phyloP scores from a whole-genome alignment of 2,329 filamentous ascomycete genomes.

The Graphium sp. region DNA sequence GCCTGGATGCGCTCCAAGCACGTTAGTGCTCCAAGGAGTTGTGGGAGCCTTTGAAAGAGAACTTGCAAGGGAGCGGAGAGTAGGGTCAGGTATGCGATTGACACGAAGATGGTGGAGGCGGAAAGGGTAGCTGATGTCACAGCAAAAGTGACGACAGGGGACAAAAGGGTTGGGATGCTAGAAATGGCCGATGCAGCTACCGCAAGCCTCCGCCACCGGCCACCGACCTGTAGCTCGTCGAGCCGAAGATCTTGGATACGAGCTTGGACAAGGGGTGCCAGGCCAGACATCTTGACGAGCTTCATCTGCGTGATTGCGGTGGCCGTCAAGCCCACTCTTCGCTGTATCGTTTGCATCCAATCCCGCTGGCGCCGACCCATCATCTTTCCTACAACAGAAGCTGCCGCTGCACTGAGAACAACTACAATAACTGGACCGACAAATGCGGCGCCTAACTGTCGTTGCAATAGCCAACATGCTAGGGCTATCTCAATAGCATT shows the following conservation, averaged over 20 bases:
- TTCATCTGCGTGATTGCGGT: slow-evolving; percentile 15
- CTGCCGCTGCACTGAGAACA: slow-evolving; percentile 8
- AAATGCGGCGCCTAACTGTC: slow-evolving; percentile 27
- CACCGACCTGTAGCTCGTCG: slow-evolving; percentile 12
- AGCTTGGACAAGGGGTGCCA: slow-evolving; percentile 8
- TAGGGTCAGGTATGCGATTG: slow-evolving; percentile 16
- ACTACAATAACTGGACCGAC: slow-evolving; percentile 27
- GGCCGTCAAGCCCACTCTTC: slow-evolving; percentile 14
- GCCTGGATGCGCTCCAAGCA: slow-evolving; percentile 17
- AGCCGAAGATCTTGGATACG: slow-evolving; percentile 13
- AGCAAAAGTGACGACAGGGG: slow-evolving; percentile 15
- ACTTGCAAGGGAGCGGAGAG: slow-evolving; percentile 13
- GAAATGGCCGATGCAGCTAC: slow-evolving; percentile 11
- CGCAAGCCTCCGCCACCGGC: slow-evolving; percentile 10
- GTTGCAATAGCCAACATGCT: slow-evolving; percentile 26
- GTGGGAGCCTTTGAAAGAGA: slow-evolving; percentile 16
- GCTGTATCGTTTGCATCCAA: slow-evolving; percentile 20
- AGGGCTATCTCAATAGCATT: slow-evolving; percentile 22
- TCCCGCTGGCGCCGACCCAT: slow-evolving; percentile 10
- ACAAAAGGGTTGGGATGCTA: slow-evolving; percentile 17
- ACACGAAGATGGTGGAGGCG: slow-evolving; percentile 14
- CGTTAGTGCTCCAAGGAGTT: slow-evolving; percentile 13
- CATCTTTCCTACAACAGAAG: slow-evolving; percentile 5
- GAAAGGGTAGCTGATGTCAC: slow-evolving; percentile 10
- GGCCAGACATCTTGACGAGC: slow-evolving; percentile 11